Percentiles rank a stretch among this genome's conserved stretches.
Evolutionary conservation across 306 rosid species (phyloP).

Genomic region (Ziziphus jujuba): DNA sequence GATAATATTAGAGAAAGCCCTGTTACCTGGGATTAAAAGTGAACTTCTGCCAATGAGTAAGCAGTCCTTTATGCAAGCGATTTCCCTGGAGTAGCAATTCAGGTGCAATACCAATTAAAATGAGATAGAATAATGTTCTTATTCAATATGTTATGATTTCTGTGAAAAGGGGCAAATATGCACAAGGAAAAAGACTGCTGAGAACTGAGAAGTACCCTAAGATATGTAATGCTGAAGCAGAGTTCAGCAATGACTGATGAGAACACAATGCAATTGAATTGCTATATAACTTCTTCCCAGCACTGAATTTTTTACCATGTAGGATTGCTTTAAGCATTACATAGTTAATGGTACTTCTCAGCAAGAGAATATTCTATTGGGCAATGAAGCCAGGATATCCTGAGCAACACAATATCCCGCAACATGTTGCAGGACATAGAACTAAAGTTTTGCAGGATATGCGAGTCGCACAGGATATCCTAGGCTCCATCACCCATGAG

Average conservation of each 20-base stretch:
- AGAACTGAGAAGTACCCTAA: slow-evolving; percentile 1
- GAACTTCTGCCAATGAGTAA: slow-evolving; percentile 90
- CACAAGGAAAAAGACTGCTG: not conserved
- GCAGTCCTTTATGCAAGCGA: slow-evolving; percentile 88
- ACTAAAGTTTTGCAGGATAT: too few species aligned
- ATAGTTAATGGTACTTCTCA: too few species aligned
- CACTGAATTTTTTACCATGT: too few species aligned
- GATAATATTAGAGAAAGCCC: slow-evolving; percentile 30
- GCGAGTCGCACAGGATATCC: too few species aligned
- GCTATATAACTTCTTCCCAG: too few species aligned
- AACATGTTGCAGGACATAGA: too few species aligned
- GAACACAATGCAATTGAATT: too few species aligned
- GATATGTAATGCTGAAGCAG: not conserved
- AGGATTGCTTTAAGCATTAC: too few species aligned
- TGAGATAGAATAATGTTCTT: not conserved
- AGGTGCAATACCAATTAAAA: slow-evolving; percentile 26
- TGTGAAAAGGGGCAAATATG: not conserved
- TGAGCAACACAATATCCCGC: too few species aligned
- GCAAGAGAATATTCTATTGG: too few species aligned
- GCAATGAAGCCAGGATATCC: too few species aligned
- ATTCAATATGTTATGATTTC: not conserved
- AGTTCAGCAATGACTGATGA: not conserved
- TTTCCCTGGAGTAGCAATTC: slow-evolving; percentile 60
- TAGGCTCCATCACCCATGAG: too few species aligned
- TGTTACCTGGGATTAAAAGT: slow-evolving; percentile 94